These are phyloP conservation scores for Podospora didyma DNA, from an alignment of 495 filamentous ascomycete species.

Conservation along the genomic window DNA sequence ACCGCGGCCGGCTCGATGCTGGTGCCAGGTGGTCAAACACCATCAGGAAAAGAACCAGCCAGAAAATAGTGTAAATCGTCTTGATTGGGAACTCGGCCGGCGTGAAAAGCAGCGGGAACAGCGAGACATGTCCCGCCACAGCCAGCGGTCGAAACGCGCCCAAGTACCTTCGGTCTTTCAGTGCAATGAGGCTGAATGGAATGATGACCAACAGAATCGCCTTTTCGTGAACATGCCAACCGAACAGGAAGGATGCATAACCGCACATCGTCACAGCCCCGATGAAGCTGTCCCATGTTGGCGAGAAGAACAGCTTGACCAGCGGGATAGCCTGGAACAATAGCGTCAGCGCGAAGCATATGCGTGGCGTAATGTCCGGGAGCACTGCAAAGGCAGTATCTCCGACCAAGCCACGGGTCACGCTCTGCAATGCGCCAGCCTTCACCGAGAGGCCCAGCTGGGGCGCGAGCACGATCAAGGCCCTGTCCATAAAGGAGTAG, in stretches of 20 bases:
- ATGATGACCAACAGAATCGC: constrained; percentile 92
- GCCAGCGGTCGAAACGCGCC: constrained; percentile 88
- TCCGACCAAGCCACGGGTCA: constrained; percentile 90
- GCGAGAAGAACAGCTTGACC: constrained; percentile 73
- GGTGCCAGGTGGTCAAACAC: constrained; percentile 86
- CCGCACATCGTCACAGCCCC: constrained; percentile 91
- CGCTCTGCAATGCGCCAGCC: constrained; percentile 70
- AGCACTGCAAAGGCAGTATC: constrained; percentile 93
- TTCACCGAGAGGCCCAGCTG: constrained; percentile 70
- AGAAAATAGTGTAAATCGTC: constrained; percentile 86
- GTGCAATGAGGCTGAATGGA: constrained; percentile 89
- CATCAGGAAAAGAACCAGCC: constrained; percentile 81
- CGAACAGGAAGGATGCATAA: constrained; percentile 94
- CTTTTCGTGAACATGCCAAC: constrained; percentile 99
- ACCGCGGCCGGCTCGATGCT: constrained; percentile 63
- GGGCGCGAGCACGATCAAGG: constrained; percentile 81
- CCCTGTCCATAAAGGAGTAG: constrained; percentile 85
- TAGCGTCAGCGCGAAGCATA: constrained; percentile 79
- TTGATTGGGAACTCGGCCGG: constrained; percentile 89
- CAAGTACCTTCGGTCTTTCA: constrained; percentile 87
- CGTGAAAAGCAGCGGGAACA: constrained; percentile 93
- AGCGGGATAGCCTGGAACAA: constrained; percentile 77
- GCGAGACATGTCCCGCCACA: constrained; percentile 88
- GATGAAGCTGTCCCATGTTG: constrained; percentile 83
- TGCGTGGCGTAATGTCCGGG: constrained; percentile 73